Evolutionary conservation across 306 rosid genomes (phyloP).

Genomic region (Castanospermum australe): DNA sequence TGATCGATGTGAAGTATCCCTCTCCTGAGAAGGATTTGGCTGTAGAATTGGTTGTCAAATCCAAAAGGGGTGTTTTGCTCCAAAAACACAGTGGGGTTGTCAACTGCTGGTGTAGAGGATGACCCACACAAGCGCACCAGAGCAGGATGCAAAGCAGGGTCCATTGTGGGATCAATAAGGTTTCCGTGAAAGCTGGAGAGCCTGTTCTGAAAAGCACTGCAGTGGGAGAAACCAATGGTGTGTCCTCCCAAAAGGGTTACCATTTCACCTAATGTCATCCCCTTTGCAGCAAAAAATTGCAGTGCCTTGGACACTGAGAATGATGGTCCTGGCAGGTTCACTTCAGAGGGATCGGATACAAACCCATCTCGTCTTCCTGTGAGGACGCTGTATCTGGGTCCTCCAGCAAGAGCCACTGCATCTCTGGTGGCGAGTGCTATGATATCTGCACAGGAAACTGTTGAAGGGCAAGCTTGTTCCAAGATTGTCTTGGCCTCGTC

Average conservation of each 20-base stretch:
- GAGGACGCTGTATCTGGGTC: slow-evolving; percentile 35
- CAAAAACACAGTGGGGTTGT: slow-evolving; percentile 33
- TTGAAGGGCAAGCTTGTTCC: slow-evolving; percentile 47
- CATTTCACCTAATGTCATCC: slow-evolving; percentile 48
- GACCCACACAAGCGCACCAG: slow-evolving; percentile 19
- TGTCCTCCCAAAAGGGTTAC: slow-evolving; percentile 65
- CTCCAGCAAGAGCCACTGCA: slow-evolving; percentile 43
- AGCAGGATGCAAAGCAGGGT: slow-evolving; percentile 29
- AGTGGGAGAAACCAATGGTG: slow-evolving; percentile 59
- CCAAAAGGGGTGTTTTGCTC: slow-evolving; percentile 39
- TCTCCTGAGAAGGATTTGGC: slow-evolving; percentile 28
- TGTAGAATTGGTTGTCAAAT: slow-evolving; percentile 45
- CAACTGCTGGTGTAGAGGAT: neutral
- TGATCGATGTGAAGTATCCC: slow-evolving; percentile 56
- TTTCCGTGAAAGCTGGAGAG: slow-evolving; percentile 16
- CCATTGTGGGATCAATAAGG: slow-evolving; percentile 50
- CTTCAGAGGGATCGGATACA: slow-evolving; percentile 22
- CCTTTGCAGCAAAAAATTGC: slow-evolving; percentile 24
- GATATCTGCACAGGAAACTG: slow-evolving; percentile 63
- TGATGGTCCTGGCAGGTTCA: slow-evolving; percentile 44
- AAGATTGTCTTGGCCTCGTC: slow-evolving; percentile 42
- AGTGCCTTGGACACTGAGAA: slow-evolving; percentile 26
- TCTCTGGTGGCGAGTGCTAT: slow-evolving; percentile 54
- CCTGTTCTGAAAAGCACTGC: slow-evolving; percentile 34
- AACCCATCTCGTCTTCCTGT: slow-evolving; percentile 57